These are phyloP conservation scores for Phytophthora pisi DNA, from an alignment of 352 stramenopile genomes.

Conservation along the genomic window DNA sequence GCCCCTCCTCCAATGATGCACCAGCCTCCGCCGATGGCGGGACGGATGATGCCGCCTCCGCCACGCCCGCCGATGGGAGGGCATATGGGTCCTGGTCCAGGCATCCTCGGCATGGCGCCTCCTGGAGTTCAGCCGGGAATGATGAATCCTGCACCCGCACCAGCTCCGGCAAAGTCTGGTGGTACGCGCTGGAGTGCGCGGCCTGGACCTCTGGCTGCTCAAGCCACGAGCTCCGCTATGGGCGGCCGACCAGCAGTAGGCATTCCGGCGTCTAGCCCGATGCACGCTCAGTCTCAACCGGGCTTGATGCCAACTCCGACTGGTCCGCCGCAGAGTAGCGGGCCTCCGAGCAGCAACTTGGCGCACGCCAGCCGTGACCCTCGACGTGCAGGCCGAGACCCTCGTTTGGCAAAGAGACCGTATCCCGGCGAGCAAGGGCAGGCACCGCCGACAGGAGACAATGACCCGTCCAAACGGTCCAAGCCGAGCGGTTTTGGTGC, in stretches of 20 bases:
- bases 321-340: conserved; percentile 28
- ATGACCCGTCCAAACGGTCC: conserved; percentile 34
- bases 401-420: conserved; percentile 58
- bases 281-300: conserved; percentile 33
- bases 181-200: conserved; percentile 72
- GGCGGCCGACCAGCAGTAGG: conserved; percentile 24
- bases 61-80: conserved; percentile 39
- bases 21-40: conserved; percentile 34
- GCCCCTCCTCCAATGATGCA: conserved; percentile 40
- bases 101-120: conserved; percentile 57
- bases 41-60: conserved; percentile 45
- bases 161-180: conserved; percentile 48
- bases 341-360: conserved; percentile 34
- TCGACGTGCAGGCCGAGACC: conserved; percentile 56
- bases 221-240: conserved; percentile 33
- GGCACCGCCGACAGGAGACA: conserved; percentile 24
- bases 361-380: conserved; percentile 54
- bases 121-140: conserved; percentile 26
- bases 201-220: conserved; percentile 49
- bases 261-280: conserved; percentile 31
- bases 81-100: conserved; percentile 36
- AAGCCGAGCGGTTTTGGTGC: conserved; percentile 24
- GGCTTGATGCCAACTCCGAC: conserved; percentile 40
- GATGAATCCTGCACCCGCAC: conserved; percentile 28
- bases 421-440: conserved; percentile 28